phyloP scores from a whole-genome alignment of 2,329 filamentous ascomycete genomes.

The Penicillium olsonii region DNA sequence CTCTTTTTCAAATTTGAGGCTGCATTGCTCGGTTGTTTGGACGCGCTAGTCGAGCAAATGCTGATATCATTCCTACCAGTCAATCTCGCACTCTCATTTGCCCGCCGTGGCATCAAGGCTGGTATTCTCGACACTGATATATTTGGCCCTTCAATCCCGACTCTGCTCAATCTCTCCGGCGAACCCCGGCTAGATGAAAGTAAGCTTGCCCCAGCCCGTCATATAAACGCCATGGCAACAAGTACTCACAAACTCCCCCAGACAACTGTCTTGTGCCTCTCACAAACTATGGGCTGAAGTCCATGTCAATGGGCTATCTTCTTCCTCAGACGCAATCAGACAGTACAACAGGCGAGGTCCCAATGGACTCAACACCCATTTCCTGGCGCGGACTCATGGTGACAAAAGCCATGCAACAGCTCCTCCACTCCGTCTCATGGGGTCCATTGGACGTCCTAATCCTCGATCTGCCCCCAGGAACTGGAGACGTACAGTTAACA shows the following conservation, averaged over 20 bases:
- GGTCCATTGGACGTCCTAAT: conserved; percentile 84
- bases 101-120: conserved; percentile 74
- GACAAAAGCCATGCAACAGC: conserved; percentile 93
- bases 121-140: conserved; percentile 96
- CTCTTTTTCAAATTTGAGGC: too few relatives aligned
- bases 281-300: conserved; percentile 92
- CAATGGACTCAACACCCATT: conserved; percentile 66
- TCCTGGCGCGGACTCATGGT: conserved; percentile 98
- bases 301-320: conserved; percentile 98
- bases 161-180: conserved; percentile 76
- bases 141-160: conserved; percentile 93
- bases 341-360: conserved; percentile 28
- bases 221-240: neutral
- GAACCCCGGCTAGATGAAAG: conserved; percentile 75
- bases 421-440: conserved; percentile 95
- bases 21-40: too few relatives aligned
- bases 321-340: conserved; percentile 50
- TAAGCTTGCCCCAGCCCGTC: conserved; percentile 48
- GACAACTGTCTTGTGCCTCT: conserved; percentile 71
- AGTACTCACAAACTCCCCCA: conserved; percentile 20
- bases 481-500: conserved; percentile 94
- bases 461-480: conserved; percentile 88
- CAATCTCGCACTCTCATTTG: conserved; percentile 86
- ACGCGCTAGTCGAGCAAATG: neutral
- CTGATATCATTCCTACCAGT: conserved; percentile 34